phyloP scores from a whole-genome alignment of 768 basidiomycete genomes.

The Baorangia bicolor region DNA sequence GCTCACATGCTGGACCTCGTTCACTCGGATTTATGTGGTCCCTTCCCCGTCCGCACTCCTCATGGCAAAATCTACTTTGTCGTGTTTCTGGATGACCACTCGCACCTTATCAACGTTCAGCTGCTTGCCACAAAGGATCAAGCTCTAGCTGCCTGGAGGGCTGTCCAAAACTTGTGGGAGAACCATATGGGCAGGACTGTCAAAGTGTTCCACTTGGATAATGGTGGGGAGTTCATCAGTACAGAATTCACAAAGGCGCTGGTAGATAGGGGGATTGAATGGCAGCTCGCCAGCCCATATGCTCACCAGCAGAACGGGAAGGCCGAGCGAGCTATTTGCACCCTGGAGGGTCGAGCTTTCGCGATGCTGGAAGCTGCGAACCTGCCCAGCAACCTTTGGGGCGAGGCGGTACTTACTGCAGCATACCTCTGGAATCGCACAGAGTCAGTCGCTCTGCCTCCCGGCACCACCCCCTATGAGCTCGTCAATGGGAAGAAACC shows the following conservation, averaged over 20 bases:
- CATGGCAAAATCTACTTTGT: constrained; percentile 16
- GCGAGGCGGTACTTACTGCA: no score
- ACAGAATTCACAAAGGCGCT: background rate
- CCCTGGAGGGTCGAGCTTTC: no score
- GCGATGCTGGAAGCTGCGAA: constrained; percentile 21
- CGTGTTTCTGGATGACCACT: no score
- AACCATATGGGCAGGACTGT: background rate
- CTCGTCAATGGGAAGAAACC: background rate
- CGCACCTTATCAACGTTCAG: no score
- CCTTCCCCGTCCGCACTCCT: no score
- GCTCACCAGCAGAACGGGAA: constrained; percentile 26
- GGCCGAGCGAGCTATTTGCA: constrained; percentile 29
- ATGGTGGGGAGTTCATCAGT: no score
- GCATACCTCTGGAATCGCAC: background rate
- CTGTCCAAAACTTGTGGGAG: background rate
- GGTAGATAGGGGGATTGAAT: constrained; percentile 16
- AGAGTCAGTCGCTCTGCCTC: background rate
- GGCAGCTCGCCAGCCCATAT: no score
- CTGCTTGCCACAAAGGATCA: background rate
- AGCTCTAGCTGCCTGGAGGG: background rate
- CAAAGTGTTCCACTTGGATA: background rate
- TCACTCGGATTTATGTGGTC: constrained; percentile 29
- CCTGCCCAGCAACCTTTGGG: constrained; percentile 9
- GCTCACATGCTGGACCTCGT: constrained; percentile 16
- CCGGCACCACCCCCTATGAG: no score